phyloP scores from a whole-genome alignment of 495 filamentous ascomycete genomes.

The Aspergillus coremiiformis region DNA sequence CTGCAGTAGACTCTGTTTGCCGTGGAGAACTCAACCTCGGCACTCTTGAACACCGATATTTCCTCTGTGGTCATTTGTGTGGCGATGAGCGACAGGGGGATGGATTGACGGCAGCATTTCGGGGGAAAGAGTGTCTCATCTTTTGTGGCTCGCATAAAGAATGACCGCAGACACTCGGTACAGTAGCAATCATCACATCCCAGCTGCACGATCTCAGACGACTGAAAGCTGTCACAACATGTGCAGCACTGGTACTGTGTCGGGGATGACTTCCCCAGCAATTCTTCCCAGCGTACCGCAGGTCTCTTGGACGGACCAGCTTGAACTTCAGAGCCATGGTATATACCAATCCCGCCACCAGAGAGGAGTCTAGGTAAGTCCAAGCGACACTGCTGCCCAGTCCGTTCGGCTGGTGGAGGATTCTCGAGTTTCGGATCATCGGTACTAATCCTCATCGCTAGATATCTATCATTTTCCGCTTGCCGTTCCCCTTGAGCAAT shows the following conservation, averaged over 20 bases:
- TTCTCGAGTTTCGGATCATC: not conserved
- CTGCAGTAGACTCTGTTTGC: conserved; percentile 16
- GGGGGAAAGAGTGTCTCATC: conserved; percentile 23
- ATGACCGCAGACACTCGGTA: conserved; percentile 14
- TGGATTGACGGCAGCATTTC: conserved; percentile 16
- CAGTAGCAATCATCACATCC: conserved; percentile 4
- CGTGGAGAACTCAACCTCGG: conserved; percentile 15
- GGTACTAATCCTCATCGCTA: not conserved
- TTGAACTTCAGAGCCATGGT: not conserved
- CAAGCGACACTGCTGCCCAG: not conserved
- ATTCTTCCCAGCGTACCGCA: not conserved
- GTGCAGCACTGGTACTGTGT: not conserved
- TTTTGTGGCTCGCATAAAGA: conserved; percentile 16
- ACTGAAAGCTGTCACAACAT: not conserved
- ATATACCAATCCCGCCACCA: not conserved
- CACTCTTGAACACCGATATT: conserved; percentile 11
- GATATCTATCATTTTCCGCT: not conserved
- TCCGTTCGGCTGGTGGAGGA: not conserved
- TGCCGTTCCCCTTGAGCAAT: not conserved
- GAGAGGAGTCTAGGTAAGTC: not conserved
- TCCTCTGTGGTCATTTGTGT: conserved; percentile 15
- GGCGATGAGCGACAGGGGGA: conserved; percentile 16
- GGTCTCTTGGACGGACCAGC: not conserved
- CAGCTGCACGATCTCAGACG: not conserved
- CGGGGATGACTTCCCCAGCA: not conserved